A percentile compares a stretch with the other conserved stretches of the same genome.
These are phyloP conservation scores for Amniculicola lignicola DNA, from an alignment of 495 filamentous ascomycete genomes.

Conservation along the genomic window DNA sequence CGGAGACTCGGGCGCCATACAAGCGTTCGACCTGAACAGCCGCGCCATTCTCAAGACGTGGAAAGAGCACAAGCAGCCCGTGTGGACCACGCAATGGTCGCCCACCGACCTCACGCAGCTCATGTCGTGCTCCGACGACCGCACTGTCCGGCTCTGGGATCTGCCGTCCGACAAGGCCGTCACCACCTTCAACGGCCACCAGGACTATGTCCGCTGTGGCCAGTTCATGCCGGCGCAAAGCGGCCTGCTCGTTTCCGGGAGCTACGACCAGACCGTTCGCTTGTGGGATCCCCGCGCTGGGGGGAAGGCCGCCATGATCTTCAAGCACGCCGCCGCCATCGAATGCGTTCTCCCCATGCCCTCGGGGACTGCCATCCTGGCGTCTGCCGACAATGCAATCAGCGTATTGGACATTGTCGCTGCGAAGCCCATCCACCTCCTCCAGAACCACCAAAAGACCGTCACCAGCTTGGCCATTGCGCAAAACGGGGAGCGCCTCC, in stretches of 20 bases:
- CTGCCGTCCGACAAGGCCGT: slow-evolving; percentile 72
- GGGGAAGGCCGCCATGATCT: slow-evolving; percentile 59
- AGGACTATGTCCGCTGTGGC: slow-evolving; percentile 85
- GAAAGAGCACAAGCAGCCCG: slow-evolving; percentile 91
- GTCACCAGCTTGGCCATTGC: slow-evolving; percentile 81
- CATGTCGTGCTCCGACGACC: slow-evolving; percentile 83
- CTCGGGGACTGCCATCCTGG: slow-evolving; percentile 79
- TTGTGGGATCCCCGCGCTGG: slow-evolving; percentile 80
- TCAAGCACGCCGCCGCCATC: slow-evolving; percentile 85
- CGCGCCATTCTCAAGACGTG: slow-evolving; percentile 94
- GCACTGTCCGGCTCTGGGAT: slow-evolving; percentile 91
- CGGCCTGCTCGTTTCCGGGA: slow-evolving; percentile 76
- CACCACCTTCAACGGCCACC: slow-evolving; percentile 78
- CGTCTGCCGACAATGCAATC: slow-evolving; percentile 81
- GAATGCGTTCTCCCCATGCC: slow-evolving; percentile 83
- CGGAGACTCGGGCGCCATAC: slow-evolving; percentile 83
- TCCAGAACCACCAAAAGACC: slow-evolving; percentile 96
- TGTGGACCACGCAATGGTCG: slow-evolving; percentile 86
- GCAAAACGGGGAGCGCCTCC: slow-evolving; percentile 70
- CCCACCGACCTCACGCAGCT: slow-evolving; percentile 79
- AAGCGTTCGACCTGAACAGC: slow-evolving; percentile 87
- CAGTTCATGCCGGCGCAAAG: slow-evolving; percentile 79
- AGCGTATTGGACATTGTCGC: slow-evolving; percentile 92
- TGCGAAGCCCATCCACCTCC: slow-evolving; percentile 76
- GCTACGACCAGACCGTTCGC: slow-evolving; percentile 90